Conservation (phyloP, 164 flowering plant genomes). For the Macadamia tetraphylla region DNA sequence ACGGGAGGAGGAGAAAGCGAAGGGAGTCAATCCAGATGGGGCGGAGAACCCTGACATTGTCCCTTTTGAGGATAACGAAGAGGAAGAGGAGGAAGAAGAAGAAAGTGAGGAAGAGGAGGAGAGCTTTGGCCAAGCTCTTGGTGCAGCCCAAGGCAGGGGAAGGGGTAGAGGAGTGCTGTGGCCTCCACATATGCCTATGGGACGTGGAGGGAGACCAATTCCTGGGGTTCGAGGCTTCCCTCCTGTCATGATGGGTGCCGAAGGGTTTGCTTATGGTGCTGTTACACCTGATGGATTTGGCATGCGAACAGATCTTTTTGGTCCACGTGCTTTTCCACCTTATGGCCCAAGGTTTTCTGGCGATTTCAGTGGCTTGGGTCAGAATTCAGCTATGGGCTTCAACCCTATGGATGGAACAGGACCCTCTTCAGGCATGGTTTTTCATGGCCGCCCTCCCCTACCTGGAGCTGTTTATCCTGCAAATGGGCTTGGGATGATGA, state of each 20-base stretch:
- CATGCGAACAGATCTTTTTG: constrained; percentile 58
- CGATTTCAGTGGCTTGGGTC: constrained; percentile 43
- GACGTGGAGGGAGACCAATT: constrained; percentile 65
- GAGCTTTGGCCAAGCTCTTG: constrained; percentile 37
- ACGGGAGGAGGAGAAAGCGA: constrained; percentile 91
- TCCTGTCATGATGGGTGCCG: constrained; percentile 87
- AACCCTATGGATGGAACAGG: constrained; percentile 25
- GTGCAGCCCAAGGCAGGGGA: constrained; percentile 62
- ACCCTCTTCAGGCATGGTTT: constrained; percentile 67
- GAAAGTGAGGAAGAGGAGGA: constrained; percentile 89
- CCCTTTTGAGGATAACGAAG: constrained; percentile 97
- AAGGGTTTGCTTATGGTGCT: constrained; percentile 71
- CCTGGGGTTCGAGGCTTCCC: constrained; percentile 85
- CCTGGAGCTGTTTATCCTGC: constrained; percentile 58
- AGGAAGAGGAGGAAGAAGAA: constrained; percentile 97
- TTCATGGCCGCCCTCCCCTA: constrained; percentile 72
- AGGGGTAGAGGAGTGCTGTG: constrained; percentile 91
- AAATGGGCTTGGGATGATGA: constrained; percentile 87
- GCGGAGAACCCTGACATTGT: constrained; percentile 88
- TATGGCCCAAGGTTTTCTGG: constrained; percentile 79
- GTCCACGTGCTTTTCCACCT: constrained; percentile 76
- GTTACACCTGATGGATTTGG: constrained; percentile 65
- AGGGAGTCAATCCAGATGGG: constrained; percentile 79
- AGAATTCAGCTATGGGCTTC: constrained; percentile 26
- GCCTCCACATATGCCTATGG: constrained; percentile 76